Base-by-base conservation (phyloP, 1,139 yeast species). In the Keqinozyma sinolaborantium region DNA sequence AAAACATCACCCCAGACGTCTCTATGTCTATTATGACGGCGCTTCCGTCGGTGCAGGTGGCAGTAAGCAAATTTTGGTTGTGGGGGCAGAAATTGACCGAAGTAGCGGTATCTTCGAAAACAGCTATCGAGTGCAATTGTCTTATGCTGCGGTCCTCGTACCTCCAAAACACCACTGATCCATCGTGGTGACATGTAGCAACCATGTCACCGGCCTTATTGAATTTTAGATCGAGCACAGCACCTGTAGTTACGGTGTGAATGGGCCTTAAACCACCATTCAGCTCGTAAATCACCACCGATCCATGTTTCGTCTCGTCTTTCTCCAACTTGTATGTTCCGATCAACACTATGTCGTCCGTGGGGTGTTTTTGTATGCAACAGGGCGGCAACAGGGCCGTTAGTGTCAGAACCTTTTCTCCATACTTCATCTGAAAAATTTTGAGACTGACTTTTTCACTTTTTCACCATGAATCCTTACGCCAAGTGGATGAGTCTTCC, bases 241-340 rank as follows among this genome's bases (percentile, higher is more conserved):
- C 95, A 26, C 32, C 26, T 4, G 54, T 48, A 4, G 41, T 30
- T 5, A 27, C 21, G n/a, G 30, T 27, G 11, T 32, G 30, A 2
- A 35, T n/a, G 5, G 45, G 28, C 11, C 30, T 21, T 8, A 49
- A 28, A 16, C 28, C 14, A 30, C 52, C 56, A 9, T 49, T 46
- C 54, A 77, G 82, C 9, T 18, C 21, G 9, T 7, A 18, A 0
- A 81, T 55, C 42, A 88, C 96, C 3, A 92, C 55, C 0, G 92
- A 66, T 0, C 98, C 98, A 33, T 74, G 70, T 36, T 96, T 67
- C 1, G 53, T 43, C 1, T 82, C 79, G 14, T 72, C 58, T 10
- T 73, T 71, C 34, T 83, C 78, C 24, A 90, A 63, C 36, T 82
- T 76, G 51, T 92, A 92, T 0, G 96, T 86, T 0, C 97, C 97